A percentile compares a stretch with the other conserved stretches of the same genome.
phyloP scores from a whole-genome alignment of 164 flowering plant genomes.

The Vitis labrusca region DNA sequence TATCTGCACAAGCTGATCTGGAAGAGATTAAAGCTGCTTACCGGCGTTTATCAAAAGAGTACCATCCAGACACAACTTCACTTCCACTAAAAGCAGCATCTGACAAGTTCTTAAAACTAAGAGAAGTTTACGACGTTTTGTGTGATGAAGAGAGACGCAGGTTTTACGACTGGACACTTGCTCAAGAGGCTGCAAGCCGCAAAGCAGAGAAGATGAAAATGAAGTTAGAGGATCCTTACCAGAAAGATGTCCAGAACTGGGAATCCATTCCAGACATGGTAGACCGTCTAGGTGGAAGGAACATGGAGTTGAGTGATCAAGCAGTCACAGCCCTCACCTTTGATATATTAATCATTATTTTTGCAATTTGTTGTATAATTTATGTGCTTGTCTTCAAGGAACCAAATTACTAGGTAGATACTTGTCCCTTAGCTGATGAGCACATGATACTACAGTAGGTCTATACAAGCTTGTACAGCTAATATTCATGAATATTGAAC shows the following conservation, averaged over 20 bases:
- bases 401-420: conserved; percentile 26
- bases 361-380: conserved; percentile 48
- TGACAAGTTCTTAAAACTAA: conserved; percentile 74
- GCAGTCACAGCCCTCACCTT: conserved; percentile 71
- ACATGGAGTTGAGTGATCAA: conserved; percentile 78
- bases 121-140: conserved; percentile 62
- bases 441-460: no score
- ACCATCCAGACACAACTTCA: conserved; percentile 90
- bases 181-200: conserved; percentile 77
- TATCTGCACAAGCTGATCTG: conserved; percentile 64
- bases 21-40: conserved; percentile 91
- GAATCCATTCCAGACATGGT: conserved; percentile 71
- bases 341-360: conserved; percentile 51
- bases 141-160: conserved; percentile 69
- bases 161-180: conserved; percentile 87
- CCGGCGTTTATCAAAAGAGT: conserved; percentile 77
- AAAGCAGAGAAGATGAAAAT: conserved; percentile 73
- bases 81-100: conserved; percentile 80
- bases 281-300: conserved; percentile 80
- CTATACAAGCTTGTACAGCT: no score
- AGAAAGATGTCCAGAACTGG: conserved; percentile 46
- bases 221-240: conserved; percentile 72
- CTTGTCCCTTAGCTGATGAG: no score
- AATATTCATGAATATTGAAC: no score
- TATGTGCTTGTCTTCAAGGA: conserved; percentile 56